phyloP scores from a whole-genome alignment of 1,284 basidiomycete species.

The Rhodotorula sp. region DNA sequence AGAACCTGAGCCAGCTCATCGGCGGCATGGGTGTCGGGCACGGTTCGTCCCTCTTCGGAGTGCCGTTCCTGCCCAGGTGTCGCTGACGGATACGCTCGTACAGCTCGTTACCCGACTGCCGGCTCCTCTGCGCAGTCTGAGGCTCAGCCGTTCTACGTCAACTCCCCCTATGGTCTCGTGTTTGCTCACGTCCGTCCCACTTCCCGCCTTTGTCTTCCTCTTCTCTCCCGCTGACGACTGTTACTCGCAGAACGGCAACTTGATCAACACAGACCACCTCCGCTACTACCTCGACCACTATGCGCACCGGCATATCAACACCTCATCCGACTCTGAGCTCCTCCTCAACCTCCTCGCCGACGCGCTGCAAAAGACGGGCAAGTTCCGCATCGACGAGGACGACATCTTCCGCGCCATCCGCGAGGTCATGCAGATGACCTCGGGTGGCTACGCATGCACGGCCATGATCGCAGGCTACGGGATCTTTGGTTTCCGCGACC shows the following conservation, averaged over 20 bases:
- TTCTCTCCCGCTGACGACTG: background rate
- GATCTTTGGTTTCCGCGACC: constrained; percentile 96
- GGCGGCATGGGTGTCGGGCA: constrained; percentile 98
- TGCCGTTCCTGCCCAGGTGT: background rate
- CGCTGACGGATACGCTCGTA: background rate
- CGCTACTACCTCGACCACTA: constrained; percentile 92
- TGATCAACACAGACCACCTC: constrained; percentile 86
- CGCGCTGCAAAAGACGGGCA: constrained; percentile 96
- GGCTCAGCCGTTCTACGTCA: constrained; percentile 99
- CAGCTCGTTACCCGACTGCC: constrained; percentile 95
- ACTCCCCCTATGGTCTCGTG: constrained; percentile 97
- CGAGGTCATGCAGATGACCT: constrained; percentile 81
- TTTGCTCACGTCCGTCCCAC: constrained; percentile 80
- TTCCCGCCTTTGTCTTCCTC: background rate
- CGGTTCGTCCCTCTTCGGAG: constrained; percentile 58
- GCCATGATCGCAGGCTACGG: constrained; percentile 99
- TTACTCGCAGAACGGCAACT: constrained; percentile 86
- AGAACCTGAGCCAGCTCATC: constrained; percentile 71
- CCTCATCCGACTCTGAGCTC: constrained; percentile 95
- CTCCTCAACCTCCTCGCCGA: constrained; percentile 97
- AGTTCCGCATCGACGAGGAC: constrained; percentile 99
- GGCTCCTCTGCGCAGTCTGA: constrained; percentile 97
- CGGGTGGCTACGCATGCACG: constrained; percentile 93
- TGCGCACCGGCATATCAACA: constrained; percentile 98
- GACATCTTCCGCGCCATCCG: constrained; percentile 96